Base-by-base conservation (phyloP, 371 early-diverging fungal species). In the Nosema muscidifuracis region DNA sequence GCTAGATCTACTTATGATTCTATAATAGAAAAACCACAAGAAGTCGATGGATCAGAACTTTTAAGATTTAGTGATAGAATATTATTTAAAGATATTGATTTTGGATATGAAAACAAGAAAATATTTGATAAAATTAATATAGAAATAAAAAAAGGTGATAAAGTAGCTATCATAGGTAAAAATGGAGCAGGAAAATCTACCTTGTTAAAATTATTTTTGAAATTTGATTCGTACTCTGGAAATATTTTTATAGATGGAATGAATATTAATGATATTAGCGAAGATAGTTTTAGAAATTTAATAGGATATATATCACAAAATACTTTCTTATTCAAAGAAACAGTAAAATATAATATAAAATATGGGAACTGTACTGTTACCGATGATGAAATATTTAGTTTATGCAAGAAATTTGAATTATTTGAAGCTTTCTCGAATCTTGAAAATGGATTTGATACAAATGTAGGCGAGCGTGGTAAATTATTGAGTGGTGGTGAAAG, bases 131-230 rank as follows among this genome's bases (percentile, higher is more conserved):
- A 89, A 31, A 78, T 94, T 71, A 85, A 87, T 66, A 79, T 93
- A 28, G 80, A 85, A 42, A 88, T 90, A 42, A 58, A 74, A 0
- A 77, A 77, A 64, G 80, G 80, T n/a, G 85, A 85, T 16, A 82
- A 81, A 73, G 63, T 85, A 4, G 82, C 81, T 81, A 86, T 99
- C 16, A 89, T 95, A 16, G 99, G 99, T 72, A 88, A 90, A 75
- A 99, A 97, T 87, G 99, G 99, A 86, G 89, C 93, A 66, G 97
- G 99, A 77, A 99, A 99, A 85, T 92, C 94, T 12, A 97, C 96
- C 9, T 85, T 97, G 38, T 76, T 99, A 51, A 88, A 72, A 62
- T 64, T 69, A 12, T 33, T 84, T 13, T 42, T 81, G 6, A 73
- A 74, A 64, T 70, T 74, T 40, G 20, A 53, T 34, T 22, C 22